A percentile compares a stretch with the other conserved stretches of the same genome.
Evolutionary conservation across 352 stramenopile genomes (phyloP).

Genomic region (Globisporangium mamillatum): DNA sequence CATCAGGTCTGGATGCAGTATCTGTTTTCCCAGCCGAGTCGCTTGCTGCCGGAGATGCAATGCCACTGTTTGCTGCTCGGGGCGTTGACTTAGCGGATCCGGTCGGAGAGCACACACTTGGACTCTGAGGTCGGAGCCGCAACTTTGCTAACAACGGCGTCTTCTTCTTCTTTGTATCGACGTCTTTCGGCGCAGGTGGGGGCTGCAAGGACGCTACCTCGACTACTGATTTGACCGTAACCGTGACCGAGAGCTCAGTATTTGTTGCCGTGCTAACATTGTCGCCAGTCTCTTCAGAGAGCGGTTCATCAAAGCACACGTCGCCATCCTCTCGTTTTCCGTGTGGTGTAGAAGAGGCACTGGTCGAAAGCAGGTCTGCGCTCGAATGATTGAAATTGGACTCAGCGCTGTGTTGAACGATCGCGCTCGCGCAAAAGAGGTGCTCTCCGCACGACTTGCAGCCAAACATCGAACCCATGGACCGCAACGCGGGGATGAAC

Average conservation of each 20-base stretch:
- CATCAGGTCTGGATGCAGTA: slow-evolving; percentile 1
- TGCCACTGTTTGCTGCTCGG: background rate
- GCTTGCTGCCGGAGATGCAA: background rate
- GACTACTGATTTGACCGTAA: background rate
- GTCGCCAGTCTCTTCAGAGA: background rate
- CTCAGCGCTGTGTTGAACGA: slow-evolving; percentile 34
- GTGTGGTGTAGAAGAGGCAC: background rate
- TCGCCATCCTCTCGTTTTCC: background rate
- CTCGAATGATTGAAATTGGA: slow-evolving; percentile 5
- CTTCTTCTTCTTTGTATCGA: slow-evolving; percentile 27
- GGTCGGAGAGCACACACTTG: slow-evolving; percentile 15
- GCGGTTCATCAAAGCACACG: slow-evolving; percentile 1
- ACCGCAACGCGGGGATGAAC: slow-evolving; percentile 71
- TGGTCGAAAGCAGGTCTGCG: background rate
- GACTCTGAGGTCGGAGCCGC: slow-evolving; percentile 47
- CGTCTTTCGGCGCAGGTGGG: background rate
- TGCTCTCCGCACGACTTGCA: slow-evolving; percentile 53
- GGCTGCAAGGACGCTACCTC: background rate
- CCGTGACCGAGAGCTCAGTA: background rate
- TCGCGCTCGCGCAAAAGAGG: slow-evolving; percentile 63
- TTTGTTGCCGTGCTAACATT: background rate
- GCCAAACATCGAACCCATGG: slow-evolving; percentile 69
- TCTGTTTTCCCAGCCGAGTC: background rate
- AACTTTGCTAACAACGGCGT: slow-evolving; percentile 54
- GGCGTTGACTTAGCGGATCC: slow-evolving; percentile 16